Evolutionary conservation across 192 early-diverging fungal species (phyloP), one percentile per base, ranked within the genome.

Genomic region (Helicostylum pulchrum): DNA sequence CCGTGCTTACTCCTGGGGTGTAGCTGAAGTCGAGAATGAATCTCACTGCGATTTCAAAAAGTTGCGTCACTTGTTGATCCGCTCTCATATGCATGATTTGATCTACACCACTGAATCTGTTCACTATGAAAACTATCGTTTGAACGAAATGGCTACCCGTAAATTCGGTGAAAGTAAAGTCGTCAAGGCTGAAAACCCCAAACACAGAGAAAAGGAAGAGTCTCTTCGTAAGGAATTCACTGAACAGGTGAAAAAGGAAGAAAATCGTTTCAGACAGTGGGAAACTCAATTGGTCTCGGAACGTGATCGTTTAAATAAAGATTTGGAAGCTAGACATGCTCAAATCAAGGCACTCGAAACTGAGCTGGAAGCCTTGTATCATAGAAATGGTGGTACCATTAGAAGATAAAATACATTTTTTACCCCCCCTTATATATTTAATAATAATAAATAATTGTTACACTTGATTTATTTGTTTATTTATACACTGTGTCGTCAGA

Each of bases 141-240:
- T 87, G 47, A 73, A 77, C 19, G 93, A 94, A 77, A 88, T 99
- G 84, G 87, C 92, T 64, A 84, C 92, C 15, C 94, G 83, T 86
- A 88, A 86, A 81, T 92, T 85, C 79, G 5, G 15, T n/a, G 9
- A 36, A 7, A 30, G 0, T 61, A 92, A 78, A 80, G 76, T 81
- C 67, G 89, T 83, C 73, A 91, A 87, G 75, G 78, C 79, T 36
- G 88, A 90, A 71, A 91, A 96, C 79, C 86, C 87, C 68, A 94
- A 95, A 82, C 97, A 97, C 92, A 95, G 95, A 80, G 93, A 97
- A 56, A 94, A 98, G 75, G 97, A 99, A 79, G 97, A 97, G 68
- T 81, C 85, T 39, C 86, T 99, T 70, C 87, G 96, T 66, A 92
- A 92, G 74, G 85, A 92, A 61, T 99, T 99, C 77, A 97, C 96